Conservation (phyloP, 2,329 filamentous ascomycete genomes). For the Amphichorda felina region DNA sequence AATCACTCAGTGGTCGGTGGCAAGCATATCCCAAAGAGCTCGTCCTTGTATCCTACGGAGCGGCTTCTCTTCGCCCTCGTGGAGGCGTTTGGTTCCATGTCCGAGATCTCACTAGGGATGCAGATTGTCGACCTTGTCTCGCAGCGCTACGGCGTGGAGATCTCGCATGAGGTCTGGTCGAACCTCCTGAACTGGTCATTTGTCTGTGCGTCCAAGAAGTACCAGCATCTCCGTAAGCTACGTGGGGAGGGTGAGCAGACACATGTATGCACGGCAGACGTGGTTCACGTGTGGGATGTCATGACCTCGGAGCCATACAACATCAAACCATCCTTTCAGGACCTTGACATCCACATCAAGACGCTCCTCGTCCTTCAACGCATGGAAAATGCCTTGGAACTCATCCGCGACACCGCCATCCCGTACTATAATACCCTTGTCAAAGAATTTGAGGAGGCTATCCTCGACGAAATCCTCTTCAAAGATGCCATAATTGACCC, state of each 20-base stretch:
- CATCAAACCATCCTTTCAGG: constrained; percentile 41
- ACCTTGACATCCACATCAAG: constrained; percentile 35
- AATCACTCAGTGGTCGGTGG: constrained; percentile 15
- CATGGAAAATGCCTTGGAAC: constrained; percentile 17
- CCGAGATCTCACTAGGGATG: constrained; percentile 45
- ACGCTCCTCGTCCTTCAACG: constrained; percentile 18
- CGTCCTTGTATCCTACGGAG: constrained; percentile 44
- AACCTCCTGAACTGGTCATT: constrained; percentile 58
- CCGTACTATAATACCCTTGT: constrained; percentile 20
- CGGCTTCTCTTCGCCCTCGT: constrained; percentile 54
- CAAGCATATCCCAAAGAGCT: constrained; percentile 29
- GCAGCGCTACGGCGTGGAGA: constrained; percentile 40
- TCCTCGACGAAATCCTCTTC: constrained; percentile 21
- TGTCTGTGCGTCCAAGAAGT: constrained; percentile 31
- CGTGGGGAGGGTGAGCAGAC: background rate
- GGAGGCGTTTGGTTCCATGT: constrained; percentile 56
- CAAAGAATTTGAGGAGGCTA: constrained; percentile 11
- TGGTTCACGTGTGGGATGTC: constrained; percentile 16
- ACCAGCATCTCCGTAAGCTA: background rate
- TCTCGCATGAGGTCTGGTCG: constrained; percentile 49
- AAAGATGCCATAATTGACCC: constrained; percentile 7
- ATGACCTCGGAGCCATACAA: constrained; percentile 49
- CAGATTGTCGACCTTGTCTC: constrained; percentile 53
- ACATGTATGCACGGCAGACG: background rate
- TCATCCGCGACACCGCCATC: constrained; percentile 26